Evolutionary conservation across 768 basidiomycete genomes (phyloP), one percentile per base, ranked within the genome.

Genomic region (Rickenella mellea): DNA sequence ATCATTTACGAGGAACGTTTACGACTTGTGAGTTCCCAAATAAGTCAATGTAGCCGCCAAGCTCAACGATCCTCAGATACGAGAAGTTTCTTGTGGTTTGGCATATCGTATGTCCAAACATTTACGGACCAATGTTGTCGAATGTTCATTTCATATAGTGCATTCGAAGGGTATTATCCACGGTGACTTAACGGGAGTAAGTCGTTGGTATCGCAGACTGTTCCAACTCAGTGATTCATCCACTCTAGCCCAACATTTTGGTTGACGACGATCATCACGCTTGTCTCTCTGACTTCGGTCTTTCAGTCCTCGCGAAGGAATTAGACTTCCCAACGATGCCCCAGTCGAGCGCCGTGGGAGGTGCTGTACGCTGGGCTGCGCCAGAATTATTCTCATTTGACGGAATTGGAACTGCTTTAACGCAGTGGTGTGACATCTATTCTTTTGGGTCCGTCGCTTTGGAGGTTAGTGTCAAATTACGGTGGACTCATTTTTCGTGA

Each of bases 401-500:
- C n/a, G 52, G 49, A 5, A 27, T n/a, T n/a, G 32, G 14, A n/a
- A 30, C 10, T 15, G 29, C 29, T 10, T n/a, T n/a, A 5, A 35
- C 32, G 6, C 15, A 17, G 32, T 35, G 52, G 33, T 67, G 61
- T 32, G 73, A 75, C 49, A 62, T 71, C 17, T 75, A 62, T 43
- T 66, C 65, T 1, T 63, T 67, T 40, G 65, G 58, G 4, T 61
- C 59, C 37, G 52, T 62, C 10, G 57, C 58, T 45, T 30, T 47
- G n/a, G 46, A 46, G 27, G 47, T 47, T 8, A 5, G 32, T n/a
- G 22, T 35, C 5, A 5, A 6, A 6, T 35, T 14, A 6, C 32
- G 22, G 14, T n/a, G 10, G 29, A 10, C 29, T 10, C 29, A 30
- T 30, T 30, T 15, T 10, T 30, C 29, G 10, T 15, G 29, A 30